phyloP scores from a whole-genome alignment of 1,284 basidiomycete genomes.

The Fomes fomentarius region DNA sequence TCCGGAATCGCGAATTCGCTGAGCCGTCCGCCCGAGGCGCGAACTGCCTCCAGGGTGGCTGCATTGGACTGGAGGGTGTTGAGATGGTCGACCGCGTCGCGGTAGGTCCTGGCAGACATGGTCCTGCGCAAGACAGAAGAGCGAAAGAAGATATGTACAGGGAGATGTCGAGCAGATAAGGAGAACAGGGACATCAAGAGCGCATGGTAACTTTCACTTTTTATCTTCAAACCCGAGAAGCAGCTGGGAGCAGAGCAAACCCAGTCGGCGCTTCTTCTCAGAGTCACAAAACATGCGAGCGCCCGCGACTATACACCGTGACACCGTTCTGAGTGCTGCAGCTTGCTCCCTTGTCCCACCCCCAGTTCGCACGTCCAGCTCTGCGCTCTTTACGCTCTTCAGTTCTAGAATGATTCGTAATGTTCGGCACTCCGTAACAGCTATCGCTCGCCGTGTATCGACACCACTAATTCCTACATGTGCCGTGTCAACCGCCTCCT shows the following conservation, averaged over 20 bases:
- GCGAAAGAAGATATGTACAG: conserved; percentile 16
- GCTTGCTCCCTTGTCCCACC: no score
- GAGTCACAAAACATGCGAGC: not conserved
- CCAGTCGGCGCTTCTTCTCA: not conserved
- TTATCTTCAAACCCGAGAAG: not conserved
- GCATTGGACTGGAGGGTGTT: conserved; percentile 97
- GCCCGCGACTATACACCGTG: not conserved
- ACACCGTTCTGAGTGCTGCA: conserved; percentile 1
- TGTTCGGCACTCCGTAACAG: conserved; percentile 11
- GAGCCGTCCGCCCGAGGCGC: conserved; percentile 73
- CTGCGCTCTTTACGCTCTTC: not conserved
- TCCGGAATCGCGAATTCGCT: conserved; percentile 82
- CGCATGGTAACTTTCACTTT: conserved; percentile 2
- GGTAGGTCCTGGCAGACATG: conserved; percentile 59
- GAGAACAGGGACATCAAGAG: conserved; percentile 17
- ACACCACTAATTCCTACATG: not conserved
- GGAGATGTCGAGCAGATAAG: conserved; percentile 18
- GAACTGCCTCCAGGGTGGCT: conserved; percentile 83
- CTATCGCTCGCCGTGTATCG: not conserved
- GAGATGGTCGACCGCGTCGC: conserved; percentile 84
- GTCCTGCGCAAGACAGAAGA: conserved; percentile 9
- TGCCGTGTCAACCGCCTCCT: conserved; percentile 4
- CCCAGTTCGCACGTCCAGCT: no score
- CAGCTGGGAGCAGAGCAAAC: not conserved
- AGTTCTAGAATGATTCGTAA: conserved; percentile 25